Percentiles rank a stretch among this genome's conserved stretches.
Conservation (phyloP, 1,284 basidiomycete species). For the Puccinia brachypodii region DNA sequence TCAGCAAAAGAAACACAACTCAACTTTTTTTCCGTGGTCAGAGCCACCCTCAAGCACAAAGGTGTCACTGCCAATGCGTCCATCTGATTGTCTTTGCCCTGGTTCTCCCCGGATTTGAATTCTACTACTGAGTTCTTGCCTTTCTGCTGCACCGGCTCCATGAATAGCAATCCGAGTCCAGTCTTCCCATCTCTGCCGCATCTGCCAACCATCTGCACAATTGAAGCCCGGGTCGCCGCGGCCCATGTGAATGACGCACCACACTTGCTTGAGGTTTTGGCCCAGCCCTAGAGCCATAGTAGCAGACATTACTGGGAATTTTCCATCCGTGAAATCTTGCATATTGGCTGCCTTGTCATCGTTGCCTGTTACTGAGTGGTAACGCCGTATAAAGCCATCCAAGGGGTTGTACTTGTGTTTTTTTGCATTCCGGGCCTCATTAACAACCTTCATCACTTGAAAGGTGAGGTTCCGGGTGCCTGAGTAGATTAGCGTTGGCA, state of each 20-base stretch:
- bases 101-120: background rate
- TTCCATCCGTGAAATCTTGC: background rate
- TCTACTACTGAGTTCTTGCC: background rate
- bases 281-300: background rate
- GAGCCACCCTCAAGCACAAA: background rate
- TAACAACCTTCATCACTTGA: background rate
- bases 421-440: background rate
- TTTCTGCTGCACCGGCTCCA: background rate
- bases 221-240: background rate
- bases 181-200: background rate
- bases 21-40: background rate
- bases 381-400: background rate
- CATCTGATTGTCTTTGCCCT: background rate
- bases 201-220: background rate
- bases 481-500: background rate
- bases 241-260: conserved; percentile 1
- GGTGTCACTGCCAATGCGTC: background rate
- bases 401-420: background rate
- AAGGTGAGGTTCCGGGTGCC: background rate
- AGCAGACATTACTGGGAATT: background rate
- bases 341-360: background rate
- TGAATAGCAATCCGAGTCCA: background rate
- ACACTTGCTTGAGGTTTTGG: background rate
- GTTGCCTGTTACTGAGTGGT: background rate
- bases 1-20: background rate